phyloP scores from a whole-genome alignment of 1,284 basidiomycete species.

The Tylopilus orsonianus region DNA sequence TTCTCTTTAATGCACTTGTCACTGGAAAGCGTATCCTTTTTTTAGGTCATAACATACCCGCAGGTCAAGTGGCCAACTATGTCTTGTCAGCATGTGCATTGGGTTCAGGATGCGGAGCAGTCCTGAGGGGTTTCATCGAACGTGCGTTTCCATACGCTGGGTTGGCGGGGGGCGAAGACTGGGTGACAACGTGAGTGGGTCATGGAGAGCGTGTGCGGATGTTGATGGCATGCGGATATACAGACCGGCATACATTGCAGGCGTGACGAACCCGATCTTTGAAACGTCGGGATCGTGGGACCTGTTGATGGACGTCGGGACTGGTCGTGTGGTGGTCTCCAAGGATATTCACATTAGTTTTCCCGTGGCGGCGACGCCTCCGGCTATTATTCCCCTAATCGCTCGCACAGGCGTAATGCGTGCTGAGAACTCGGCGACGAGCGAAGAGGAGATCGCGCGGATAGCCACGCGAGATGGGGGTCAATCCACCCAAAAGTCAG shows the following conservation, averaged over 20 bases:
- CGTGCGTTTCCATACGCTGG: constrained; percentile 94
- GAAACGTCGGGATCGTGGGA: constrained; percentile 89
- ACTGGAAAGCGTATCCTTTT: constrained; percentile 95
- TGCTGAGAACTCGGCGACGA: constrained; percentile 55
- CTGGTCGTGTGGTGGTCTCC: constrained; percentile 81
- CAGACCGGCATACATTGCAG: constrained; percentile 90
- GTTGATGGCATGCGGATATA: constrained; percentile 12
- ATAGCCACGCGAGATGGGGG: constrained; percentile 37
- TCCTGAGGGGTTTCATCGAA: constrained; percentile 83
- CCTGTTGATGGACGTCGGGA: constrained; percentile 86
- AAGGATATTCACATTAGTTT: constrained; percentile 73
- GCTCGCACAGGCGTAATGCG: constrained; percentile 59
- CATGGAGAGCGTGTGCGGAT: not conserved
- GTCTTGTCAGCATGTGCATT: constrained; percentile 93
- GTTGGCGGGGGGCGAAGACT: constrained; percentile 83
- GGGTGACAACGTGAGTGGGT: constrained; percentile 76
- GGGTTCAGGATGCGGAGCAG: constrained; percentile 84
- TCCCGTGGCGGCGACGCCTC: constrained; percentile 46
- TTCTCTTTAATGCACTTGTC: constrained; percentile 93
- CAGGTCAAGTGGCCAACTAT: constrained; percentile 84
- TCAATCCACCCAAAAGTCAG: constrained; percentile 43
- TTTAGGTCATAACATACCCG: constrained; percentile 83
- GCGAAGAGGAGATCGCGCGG: constrained; percentile 62
- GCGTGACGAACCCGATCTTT: constrained; percentile 96
- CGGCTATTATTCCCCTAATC: constrained; percentile 44